Evolutionary conservation across 306 rosid genomes (phyloP), one percentile per base, ranked within the genome.

Genomic region (Argentina anserina): DNA sequence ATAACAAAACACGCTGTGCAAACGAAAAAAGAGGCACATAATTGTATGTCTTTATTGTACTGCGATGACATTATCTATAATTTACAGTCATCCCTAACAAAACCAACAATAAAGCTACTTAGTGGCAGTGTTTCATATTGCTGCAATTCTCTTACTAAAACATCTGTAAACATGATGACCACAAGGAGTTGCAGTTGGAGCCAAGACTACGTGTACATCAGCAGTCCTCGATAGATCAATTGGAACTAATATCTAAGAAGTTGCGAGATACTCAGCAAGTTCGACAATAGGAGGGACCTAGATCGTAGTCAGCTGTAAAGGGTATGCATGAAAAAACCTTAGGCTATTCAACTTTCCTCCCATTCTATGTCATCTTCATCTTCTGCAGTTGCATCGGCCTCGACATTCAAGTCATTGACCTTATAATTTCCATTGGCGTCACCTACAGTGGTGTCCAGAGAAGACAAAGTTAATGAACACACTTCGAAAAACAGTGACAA

Each of bases 301-400:
- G 42, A 61, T 61, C 42, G 7, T 61, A 33, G 66, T 61, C 40
- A 61, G 66, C 66, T 70, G 6, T 55, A 55, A 55, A 25, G 61
- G 61, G 25, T n/a, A 55, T 23, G 29, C 7, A 55, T 11, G 61
- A 28, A 58, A 17, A 56, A 60, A 10, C 41, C 40, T 31, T 43
- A 21, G 43, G 53, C 72, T 67, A 82, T 78, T 81, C 65, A 92
- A 65, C 96, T 92, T 84, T 92, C 98, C 88, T 92, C 98, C 98
- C 98, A 90, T 78, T 92, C 97, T 26, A 92, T 78, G 40, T 90
- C 90, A 0, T 84, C 97, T 0, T 85, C 92, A 3, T 88, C 92
- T 25, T 88, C 87, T 9, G 78, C 86, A 45, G 82, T 72, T 52
- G 85, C 87, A 69, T 87, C 90, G 25, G 95, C 97, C 78, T 87